phyloP scores from a whole-genome alignment of 1,139 yeast genomes.

The Tardiomyces depauwii region DNA sequence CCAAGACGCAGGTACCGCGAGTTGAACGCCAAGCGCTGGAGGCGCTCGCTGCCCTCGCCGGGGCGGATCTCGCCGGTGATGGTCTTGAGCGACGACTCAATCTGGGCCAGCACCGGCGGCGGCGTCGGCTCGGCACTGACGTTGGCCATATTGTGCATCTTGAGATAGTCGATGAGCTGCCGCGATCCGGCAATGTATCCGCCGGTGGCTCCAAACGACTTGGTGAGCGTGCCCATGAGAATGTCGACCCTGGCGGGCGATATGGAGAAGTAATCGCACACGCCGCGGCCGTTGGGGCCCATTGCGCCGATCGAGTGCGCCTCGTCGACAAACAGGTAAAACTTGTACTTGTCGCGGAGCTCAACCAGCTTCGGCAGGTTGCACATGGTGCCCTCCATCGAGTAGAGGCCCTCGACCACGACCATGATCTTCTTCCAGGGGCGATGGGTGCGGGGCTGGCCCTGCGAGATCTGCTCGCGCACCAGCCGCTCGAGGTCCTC shows the following conservation, averaged over 20 bases:
- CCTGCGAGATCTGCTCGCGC: slow-evolving; percentile 85
- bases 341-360: slow-evolving; percentile 75
- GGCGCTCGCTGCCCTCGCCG: slow-evolving; percentile 86
- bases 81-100: slow-evolving; percentile 65
- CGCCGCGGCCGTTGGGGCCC: slow-evolving; percentile 90
- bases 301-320: slow-evolving; percentile 98
- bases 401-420: slow-evolving; percentile 91
- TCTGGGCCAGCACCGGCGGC: slow-evolving; percentile 87
- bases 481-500: slow-evolving; percentile 63
- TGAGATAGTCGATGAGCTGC: slow-evolving; percentile 57
- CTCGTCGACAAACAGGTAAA: slow-evolving; percentile 87
- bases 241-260: slow-evolving; percentile 69
- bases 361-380: slow-evolving; percentile 70
- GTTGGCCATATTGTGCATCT: slow-evolving; percentile 63
- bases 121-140: slow-evolving; percentile 77
- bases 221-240: slow-evolving; percentile 95
- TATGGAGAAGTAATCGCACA: slow-evolving; percentile 83
- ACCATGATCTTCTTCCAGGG: slow-evolving; percentile 94
- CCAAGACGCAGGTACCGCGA: slow-evolving; percentile 89
- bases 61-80: slow-evolving; percentile 77
- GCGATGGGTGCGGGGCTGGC: slow-evolving; percentile 92
- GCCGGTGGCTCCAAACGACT: slow-evolving; percentile 98
- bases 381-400: slow-evolving; percentile 96
- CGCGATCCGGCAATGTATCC: slow-evolving; percentile 81
- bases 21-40: slow-evolving; percentile 89